A percentile compares a stretch with the other conserved stretches of the same genome.
Conservation (phyloP, 2,329 filamentous ascomycete species). For the Monosporascus sp. region DNA sequence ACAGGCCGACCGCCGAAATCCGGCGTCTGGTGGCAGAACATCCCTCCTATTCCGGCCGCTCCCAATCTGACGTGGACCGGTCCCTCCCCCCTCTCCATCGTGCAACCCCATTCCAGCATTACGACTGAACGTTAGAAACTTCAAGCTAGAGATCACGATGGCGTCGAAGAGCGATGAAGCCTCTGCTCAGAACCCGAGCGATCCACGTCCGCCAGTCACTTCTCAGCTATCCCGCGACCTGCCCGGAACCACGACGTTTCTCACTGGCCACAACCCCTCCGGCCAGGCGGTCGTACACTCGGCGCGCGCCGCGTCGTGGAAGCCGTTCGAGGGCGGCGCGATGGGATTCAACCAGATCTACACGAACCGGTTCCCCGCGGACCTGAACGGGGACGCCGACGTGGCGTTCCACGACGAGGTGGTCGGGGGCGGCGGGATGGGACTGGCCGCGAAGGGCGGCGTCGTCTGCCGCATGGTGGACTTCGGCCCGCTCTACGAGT, state of each 20-base stretch:
- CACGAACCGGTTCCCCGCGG: constrained; percentile 34
- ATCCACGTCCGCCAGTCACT: not conserved
- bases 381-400: constrained; percentile 36
- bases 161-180: constrained; percentile 1
- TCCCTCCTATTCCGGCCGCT: too few relatives aligned
- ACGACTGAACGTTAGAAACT: too few relatives aligned
- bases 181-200: not conserved
- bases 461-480: constrained; percentile 41
- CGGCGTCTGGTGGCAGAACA: too few relatives aligned
- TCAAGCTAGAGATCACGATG: too few relatives aligned
- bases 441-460: constrained; percentile 27
- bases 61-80: too few relatives aligned
- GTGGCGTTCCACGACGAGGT: constrained; percentile 29
- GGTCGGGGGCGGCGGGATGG: constrained; percentile 31
- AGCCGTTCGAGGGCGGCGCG: constrained; percentile 22
- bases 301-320: constrained; percentile 21
- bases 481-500: constrained; percentile 36
- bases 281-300: constrained; percentile 32
- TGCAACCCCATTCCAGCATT: too few relatives aligned
- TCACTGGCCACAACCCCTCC: constrained; percentile 21
- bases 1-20: too few relatives aligned
- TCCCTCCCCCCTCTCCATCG: too few relatives aligned
- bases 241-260: constrained; percentile 17
- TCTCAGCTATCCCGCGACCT: constrained; percentile 10
- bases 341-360: constrained; percentile 36